phyloP scores from a whole-genome alignment of 345 rosid genomes.

The Brassica incana region DNA sequence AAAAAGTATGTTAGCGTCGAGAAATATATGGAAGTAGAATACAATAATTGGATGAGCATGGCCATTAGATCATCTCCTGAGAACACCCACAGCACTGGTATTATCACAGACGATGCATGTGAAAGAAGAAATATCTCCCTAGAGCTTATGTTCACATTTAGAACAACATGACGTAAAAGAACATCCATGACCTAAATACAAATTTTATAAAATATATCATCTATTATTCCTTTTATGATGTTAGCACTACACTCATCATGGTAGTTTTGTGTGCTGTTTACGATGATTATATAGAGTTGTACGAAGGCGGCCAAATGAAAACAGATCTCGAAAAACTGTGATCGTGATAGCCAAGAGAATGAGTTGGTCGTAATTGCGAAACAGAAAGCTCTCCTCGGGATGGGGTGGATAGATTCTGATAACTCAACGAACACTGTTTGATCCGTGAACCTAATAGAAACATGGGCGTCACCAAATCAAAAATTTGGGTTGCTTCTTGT shows the following conservation, averaged over 20 bases:
- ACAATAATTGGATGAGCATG: too few species aligned
- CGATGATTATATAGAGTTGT: neutral
- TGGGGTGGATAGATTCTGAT: neutral
- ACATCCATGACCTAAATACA: conserved; percentile 35
- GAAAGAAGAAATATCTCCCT: neutral
- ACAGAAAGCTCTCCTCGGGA: neutral
- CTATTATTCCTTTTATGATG: neutral
- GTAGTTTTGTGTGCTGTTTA: neutral
- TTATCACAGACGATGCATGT: neutral
- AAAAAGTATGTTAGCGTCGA: neutral
- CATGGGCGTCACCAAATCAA: neutral
- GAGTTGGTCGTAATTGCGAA: neutral
- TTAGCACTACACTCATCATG: neutral
- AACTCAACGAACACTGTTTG: neutral
- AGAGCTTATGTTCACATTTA: neutral
- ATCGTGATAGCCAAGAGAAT: neutral
- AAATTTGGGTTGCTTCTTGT: neutral
- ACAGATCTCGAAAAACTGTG: neutral
- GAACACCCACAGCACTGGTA: neutral
- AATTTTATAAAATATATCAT: conserved; percentile 10
- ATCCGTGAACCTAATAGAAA: neutral
- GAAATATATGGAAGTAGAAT: too few species aligned
- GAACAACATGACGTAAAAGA: neutral
- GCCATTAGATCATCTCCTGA: too few species aligned
- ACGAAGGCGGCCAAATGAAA: neutral